Base-by-base conservation (phyloP, 129 eudicot genomes). In the Logfia minima region DNA sequence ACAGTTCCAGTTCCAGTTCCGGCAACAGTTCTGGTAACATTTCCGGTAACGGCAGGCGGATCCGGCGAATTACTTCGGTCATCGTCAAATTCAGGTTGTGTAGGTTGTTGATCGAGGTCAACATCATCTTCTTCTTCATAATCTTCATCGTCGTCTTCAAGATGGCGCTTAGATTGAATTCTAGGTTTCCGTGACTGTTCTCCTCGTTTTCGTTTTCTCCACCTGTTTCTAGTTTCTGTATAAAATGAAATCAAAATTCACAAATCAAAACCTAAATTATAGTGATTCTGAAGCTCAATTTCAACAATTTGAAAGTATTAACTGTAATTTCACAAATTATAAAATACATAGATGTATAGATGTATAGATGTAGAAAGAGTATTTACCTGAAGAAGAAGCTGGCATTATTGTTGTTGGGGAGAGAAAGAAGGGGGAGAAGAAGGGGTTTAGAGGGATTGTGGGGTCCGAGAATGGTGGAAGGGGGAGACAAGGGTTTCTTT, bases 371-470 rank as follows among this genome's bases (percentile, higher is more conserved):
- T 70, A 41, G 48, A 48, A 48, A 14, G 55, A 13, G 17, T 8
- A 23, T 21, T 28, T 81, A 93, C 98, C 98, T 87, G 98, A 87
- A 77, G 98, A 85, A 71, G 98, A 91, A 79, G 97, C 91, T 83
- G 98, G 98, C 98, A 93, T 93, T 85, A 87, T 66, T 21, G 26
- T 80, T 75, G 85, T 79, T 59, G 83, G 82, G 45, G 79, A 70
- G 88, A 79, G 81, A 64, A 35, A 32, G 72, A 74, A 66, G 81
- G 76, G 82, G 74, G 80, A 60, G 72, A 66, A 67, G 86, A 70
- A 79, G 84, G 88, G 85, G 80, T 76, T 83, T 67, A 74, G 83
- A 68, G 83, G 71, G 56, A 83, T 74, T 83, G 86, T 83, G 86
- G 86, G 86, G 83, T 72, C 83, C 86, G 86, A 8, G 23, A 73